Percentiles rank a stretch among this genome's conserved stretches.
phyloP scores from a whole-genome alignment of 2,329 filamentous ascomycete genomes.

The Phaeosphaeria sp. region DNA sequence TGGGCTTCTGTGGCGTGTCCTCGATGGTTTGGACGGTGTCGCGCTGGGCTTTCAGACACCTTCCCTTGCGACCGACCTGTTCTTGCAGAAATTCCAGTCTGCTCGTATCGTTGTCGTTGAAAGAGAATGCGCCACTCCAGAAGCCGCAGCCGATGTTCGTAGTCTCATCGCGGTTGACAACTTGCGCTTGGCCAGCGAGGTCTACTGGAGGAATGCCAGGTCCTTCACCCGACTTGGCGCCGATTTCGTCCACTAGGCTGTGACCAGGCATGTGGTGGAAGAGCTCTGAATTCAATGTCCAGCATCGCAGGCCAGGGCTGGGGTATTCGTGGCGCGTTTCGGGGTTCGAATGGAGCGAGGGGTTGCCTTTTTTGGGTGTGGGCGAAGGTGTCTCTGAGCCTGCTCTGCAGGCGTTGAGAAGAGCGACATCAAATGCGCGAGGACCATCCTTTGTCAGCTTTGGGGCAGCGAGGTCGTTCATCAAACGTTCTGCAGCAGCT shows the following conservation, averaged over 20 bases:
- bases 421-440: conserved; percentile 52
- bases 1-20: neutral
- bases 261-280: conserved; percentile 53
- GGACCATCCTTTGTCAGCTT: conserved; percentile 34
- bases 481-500: conserved; percentile 45
- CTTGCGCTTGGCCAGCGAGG: conserved; percentile 39
- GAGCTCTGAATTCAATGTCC: conserved; percentile 53
- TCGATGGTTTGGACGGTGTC: neutral
- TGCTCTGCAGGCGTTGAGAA: conserved; percentile 50
- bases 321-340: conserved; percentile 37
- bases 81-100: conserved; percentile 44
- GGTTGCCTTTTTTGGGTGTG: conserved; percentile 26
- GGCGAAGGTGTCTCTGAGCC: conserved; percentile 39
- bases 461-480: conserved; percentile 48
- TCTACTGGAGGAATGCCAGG: conserved; percentile 45
- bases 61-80: conserved; percentile 46
- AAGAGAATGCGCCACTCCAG: conserved; percentile 47
- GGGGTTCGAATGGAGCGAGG: conserved; percentile 26
- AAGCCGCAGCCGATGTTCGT: conserved; percentile 50
- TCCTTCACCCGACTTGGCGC: conserved; percentile 35
- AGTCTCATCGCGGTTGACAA: conserved; percentile 42
- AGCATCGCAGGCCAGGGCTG: conserved; percentile 49
- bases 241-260: conserved; percentile 47
- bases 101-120: conserved; percentile 37
- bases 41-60: conserved; percentile 45